Evolutionary conservation across 441 rosid species (phyloP).

Genomic region (Kokia cookei): DNA sequence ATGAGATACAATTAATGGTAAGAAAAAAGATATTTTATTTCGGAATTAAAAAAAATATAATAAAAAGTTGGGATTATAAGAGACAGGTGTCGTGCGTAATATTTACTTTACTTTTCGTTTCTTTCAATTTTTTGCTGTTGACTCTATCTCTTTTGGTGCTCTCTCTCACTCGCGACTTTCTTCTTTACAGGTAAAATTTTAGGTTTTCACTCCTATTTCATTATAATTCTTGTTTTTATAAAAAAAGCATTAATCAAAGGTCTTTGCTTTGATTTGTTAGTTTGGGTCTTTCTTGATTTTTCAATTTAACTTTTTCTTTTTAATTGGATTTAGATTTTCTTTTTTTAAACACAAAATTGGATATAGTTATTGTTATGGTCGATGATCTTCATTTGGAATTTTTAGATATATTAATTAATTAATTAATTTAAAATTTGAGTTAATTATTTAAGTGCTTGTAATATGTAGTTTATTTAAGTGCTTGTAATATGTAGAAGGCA

Average conservation of each 20-base stretch:
- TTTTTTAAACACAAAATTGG: background rate
- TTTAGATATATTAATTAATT: no score
- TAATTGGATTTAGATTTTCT: no score
- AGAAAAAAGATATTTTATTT: no score
- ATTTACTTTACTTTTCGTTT: background rate
- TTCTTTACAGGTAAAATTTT: background rate
- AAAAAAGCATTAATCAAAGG: background rate
- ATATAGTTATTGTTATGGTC: background rate
- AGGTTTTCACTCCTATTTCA: background rate
- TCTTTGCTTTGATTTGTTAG: background rate
- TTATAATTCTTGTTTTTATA: background rate
- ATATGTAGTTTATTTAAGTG: no score
- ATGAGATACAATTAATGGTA: no score
- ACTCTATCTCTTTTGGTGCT: background rate
- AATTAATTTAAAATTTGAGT: no score
- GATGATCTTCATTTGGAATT: no score
- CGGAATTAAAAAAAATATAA: no score
- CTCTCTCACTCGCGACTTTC: background rate
- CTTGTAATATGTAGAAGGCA: no score
- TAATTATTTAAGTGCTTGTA: no score
- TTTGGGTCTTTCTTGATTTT: no score
- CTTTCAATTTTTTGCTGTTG: background rate
- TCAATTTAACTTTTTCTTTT: background rate
- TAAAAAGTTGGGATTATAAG: no score
- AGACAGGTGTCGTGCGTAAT: background rate